Evolutionary conservation across 495 filamentous ascomycete species (phyloP), one percentile per base, ranked within the genome.

Genomic region (Chaetomium tenue): DNA sequence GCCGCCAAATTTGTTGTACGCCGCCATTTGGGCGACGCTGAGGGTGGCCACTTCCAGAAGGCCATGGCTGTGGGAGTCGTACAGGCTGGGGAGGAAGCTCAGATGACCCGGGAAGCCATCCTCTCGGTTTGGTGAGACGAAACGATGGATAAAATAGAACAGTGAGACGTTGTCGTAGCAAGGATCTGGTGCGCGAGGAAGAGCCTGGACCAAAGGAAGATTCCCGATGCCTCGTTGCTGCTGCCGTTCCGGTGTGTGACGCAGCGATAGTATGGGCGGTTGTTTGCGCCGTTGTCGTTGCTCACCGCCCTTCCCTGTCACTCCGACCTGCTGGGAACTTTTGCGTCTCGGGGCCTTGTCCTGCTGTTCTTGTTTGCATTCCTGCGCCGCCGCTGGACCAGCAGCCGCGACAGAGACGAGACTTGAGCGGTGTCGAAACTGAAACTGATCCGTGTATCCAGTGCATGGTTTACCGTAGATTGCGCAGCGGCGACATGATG

Each of bases 381-480:
- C 46, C 37, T 51, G 37, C 46, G 33, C 11, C 26, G 46, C 1
- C 5, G 53, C 57, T 15, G 44, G 18, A 13, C 48, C 30, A 5
- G 58, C 20, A 16, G 42, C 12, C n/a, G 40, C 8, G 20, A 18
- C 28, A n/a, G 39, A 20, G 22, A 5, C 50, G 23, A 59, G 42
- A 60, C 44, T 62, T 55, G 63, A 53, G 26, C 63, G 64, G 57
- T 69, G 64, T 30, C 70, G 53, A 65, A 71, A 71, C 46, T 69
- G 67, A 39, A 71, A 69, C 47, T 69, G 67, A 55, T 71, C 70
- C 48, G 70, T 63, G 61, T 71, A 71, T 15, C 70, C 67, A 1
- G 67, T 55, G 55, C 70, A 71, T 51, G 63, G 63, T 44, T 66
- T 69, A 26, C 67, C 67, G 63, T 71, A 71, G 54, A 66, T 64